Percentiles rank a stretch among this genome's conserved stretches.
phyloP scores from a whole-genome alignment of 176 grass and related monocot species.

The Oryza coarctata region DNA sequence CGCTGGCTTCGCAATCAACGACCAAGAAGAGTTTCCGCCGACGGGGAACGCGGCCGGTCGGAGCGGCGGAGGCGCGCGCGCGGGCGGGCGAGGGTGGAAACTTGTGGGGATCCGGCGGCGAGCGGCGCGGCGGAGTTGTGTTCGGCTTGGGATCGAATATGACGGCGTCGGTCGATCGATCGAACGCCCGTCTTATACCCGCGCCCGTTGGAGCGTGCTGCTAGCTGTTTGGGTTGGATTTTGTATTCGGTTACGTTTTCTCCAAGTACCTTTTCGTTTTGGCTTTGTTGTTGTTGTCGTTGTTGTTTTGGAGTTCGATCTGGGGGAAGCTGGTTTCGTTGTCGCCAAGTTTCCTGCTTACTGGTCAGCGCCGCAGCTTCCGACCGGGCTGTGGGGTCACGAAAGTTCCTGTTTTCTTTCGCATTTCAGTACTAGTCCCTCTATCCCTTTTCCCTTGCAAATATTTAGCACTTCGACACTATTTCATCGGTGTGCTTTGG shows the following conservation, averaged over 20 bases:
- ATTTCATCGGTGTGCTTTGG: too few relatives aligned
- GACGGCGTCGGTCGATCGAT: too few relatives aligned
- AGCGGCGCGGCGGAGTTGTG: not conserved
- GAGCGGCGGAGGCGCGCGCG: not conserved
- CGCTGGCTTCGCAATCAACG: not conserved
- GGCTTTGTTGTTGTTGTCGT: too few relatives aligned
- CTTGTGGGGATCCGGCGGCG: too few relatives aligned
- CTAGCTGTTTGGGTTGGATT: not conserved
- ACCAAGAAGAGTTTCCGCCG: not conserved
- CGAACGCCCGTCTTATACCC: not conserved
- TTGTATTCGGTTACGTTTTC: constrained; percentile 26
- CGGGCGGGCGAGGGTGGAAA: not conserved
- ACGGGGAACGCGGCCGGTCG: not conserved
- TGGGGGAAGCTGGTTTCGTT: not conserved
- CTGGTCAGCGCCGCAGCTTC: not conserved
- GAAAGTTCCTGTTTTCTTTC: too few relatives aligned
- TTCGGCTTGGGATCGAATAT: too few relatives aligned
- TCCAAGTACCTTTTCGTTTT: not conserved
- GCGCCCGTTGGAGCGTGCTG: too few relatives aligned
- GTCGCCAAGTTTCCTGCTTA: not conserved
- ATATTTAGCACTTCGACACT: too few relatives aligned
- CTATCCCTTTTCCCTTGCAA: too few relatives aligned
- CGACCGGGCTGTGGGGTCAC: too few relatives aligned
- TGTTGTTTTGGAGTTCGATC: too few relatives aligned
- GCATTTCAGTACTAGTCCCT: too few relatives aligned